Evolutionary conservation across 345 rosid species (phyloP).

Genomic region (Linum usitatissimum): DNA sequence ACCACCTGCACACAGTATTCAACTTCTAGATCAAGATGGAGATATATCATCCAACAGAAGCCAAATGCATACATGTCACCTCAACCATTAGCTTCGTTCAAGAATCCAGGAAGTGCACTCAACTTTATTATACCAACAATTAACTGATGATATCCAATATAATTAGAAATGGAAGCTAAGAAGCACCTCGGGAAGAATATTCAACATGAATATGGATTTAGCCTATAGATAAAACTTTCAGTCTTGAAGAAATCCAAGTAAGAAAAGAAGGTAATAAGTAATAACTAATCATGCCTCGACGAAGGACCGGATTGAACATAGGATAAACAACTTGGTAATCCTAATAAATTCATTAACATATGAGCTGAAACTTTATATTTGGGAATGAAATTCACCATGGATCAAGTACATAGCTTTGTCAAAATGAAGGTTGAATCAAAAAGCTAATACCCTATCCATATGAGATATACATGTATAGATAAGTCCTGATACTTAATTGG

Average conservation of each 20-base stretch:
- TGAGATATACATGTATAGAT: not conserved
- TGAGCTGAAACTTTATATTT: not conserved
- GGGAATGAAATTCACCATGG: not conserved
- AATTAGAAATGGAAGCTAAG: not conserved
- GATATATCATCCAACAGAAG: not conserved
- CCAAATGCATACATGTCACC: not conserved
- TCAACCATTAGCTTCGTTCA: not conserved
- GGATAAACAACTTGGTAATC: not conserved
- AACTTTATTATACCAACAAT: not conserved
- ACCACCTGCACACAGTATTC: constrained; percentile 48
- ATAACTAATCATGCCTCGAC: not conserved
- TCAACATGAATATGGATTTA: not conserved
- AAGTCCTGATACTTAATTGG: not conserved
- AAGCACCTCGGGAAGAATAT: not conserved
- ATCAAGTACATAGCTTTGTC: not conserved
- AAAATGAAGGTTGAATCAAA: not conserved
- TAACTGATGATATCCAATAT: not conserved
- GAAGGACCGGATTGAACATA: not conserved
- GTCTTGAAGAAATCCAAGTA: not conserved
- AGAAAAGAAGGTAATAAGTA: too few relatives aligned
- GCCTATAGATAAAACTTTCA: not conserved
- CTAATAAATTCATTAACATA: not conserved
- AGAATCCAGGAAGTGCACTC: not conserved
- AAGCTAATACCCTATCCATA: not conserved
- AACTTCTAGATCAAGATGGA: constrained; percentile 11